Evolutionary conservation across 192 early-diverging fungal genomes (phyloP).

Genomic region (Coemansia sp.): DNA sequence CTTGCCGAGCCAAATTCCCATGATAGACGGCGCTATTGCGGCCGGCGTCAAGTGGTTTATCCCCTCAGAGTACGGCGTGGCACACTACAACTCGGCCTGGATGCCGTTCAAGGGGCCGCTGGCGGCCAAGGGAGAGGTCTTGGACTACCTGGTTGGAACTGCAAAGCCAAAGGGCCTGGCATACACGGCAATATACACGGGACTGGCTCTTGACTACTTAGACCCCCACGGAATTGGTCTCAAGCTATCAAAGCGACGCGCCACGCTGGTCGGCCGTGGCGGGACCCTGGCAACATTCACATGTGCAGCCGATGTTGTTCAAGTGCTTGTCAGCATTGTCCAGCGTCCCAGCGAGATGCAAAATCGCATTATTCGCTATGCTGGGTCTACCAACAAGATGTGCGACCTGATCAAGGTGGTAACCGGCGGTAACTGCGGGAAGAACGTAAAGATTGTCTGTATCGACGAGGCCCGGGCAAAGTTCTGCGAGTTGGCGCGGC

Average conservation of each 20-base stretch:
- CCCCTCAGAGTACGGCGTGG: slow-evolving; percentile 51
- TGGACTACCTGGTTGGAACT: slow-evolving; percentile 20
- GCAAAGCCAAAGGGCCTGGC: slow-evolving; percentile 24
- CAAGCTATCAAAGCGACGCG: slow-evolving; percentile 16
- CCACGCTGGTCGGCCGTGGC: slow-evolving; percentile 51
- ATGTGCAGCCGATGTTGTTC: slow-evolving; percentile 22
- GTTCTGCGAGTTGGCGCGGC: slow-evolving; percentile 34
- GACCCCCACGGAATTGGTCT: slow-evolving; percentile 42
- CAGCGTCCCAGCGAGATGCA: slow-evolving; percentile 39
- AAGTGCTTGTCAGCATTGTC: slow-evolving; percentile 28
- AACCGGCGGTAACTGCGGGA: slow-evolving; percentile 34
- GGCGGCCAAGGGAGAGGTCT: slow-evolving; percentile 30
- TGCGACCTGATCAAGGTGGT: slow-evolving; percentile 47
- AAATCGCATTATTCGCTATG: slow-evolving; percentile 38
- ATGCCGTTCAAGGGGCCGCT: slow-evolving; percentile 48
- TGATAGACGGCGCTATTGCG: slow-evolving; percentile 44
- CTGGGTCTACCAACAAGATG: slow-evolving; percentile 39
- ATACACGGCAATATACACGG: slow-evolving; percentile 47
- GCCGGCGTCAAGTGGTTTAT: slow-evolving; percentile 53
- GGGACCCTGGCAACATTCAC: slow-evolving; percentile 41
- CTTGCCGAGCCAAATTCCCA: slow-evolving; percentile 27
- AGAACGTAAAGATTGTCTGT: slow-evolving; percentile 33
- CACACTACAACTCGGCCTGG: slow-evolving; percentile 29
- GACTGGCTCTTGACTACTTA: slow-evolving; percentile 49
- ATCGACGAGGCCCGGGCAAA: slow-evolving; percentile 37